Evolutionary conservation across 192 early-diverging fungal genomes (phyloP), one percentile per base, ranked within the genome.

Genomic region (Coemansia javaensis): DNA sequence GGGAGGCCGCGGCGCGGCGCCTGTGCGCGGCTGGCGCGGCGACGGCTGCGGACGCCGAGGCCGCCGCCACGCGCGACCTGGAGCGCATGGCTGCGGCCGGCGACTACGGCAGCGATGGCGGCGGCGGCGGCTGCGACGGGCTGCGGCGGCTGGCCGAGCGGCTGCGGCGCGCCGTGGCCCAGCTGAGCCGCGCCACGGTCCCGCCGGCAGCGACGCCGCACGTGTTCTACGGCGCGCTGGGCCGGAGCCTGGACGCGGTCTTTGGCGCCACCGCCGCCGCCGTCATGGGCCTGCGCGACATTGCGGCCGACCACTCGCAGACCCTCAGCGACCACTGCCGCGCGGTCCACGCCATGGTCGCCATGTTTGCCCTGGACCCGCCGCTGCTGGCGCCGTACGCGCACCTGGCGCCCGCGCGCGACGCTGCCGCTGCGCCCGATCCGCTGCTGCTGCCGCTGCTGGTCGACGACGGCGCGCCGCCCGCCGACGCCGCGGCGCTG

Each of bases 221-320:
- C 12, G 43, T 61, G 34, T 65, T 52, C 40, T 52, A 50, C 41
- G 32, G 47, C 12, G 37, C 46, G 1, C 16, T 64, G 12, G 62
- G 53, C 20, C 21, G 27, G 20, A 49, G 48, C 40, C 9, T 61
- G 11, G 62, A 65, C 25, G 57, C 57, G 8, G 53, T 57, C 16
- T 65, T 44, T 43, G 53, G 23, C 5, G 45, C 57, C 5, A 56
- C 48, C 12, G 40, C 61, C 14, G 53, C 41, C 15, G 36, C 36
- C 24, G 32, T 73, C 7, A 7, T 48, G 3, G 53, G 34, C 21
- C 27, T 73, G 14, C 30, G 45, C 13, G 69, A 73, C 21, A 65
- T 73, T 24, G 51, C 58, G 32, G 58, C 42, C 0, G 69, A 65
- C 28, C 62, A 73, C 44, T 73, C 69, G 50, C 53, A 65, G 33